A percentile compares a stretch with the other conserved stretches of the same genome.
These are phyloP conservation scores for Abrus precatorius DNA, from an alignment of 306 rosid species.

Conservation along the genomic window DNA sequence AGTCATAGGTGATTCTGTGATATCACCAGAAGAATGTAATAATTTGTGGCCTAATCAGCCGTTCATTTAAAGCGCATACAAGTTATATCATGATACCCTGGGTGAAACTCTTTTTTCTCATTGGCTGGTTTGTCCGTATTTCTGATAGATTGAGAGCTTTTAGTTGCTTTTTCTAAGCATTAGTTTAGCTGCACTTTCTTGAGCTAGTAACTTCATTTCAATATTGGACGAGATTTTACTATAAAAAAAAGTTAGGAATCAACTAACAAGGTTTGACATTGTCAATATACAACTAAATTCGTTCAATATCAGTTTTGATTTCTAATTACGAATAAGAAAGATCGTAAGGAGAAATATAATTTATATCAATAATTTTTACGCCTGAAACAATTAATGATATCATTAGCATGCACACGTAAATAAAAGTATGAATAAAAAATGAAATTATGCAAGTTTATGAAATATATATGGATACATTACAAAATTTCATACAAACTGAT, in stretches of 20 bases:
- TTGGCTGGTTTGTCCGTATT: neutral
- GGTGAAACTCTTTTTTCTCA: neutral
- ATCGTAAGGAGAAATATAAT: too few relatives aligned
- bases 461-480: too few relatives aligned
- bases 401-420: too few relatives aligned
- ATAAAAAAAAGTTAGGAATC: neutral
- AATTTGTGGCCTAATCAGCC: constrained; percentile 29
- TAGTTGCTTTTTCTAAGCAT: neutral
- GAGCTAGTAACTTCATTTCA: constrained; percentile 8
- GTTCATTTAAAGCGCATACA: constrained; percentile 17
- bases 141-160: constrained; percentile 14
- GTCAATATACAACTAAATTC: too few relatives aligned
- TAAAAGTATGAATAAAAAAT: too few relatives aligned
- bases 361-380: too few relatives aligned
- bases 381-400: too few relatives aligned
- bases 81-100: neutral
- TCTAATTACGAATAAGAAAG: too few relatives aligned
- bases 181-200: constrained; percentile 25
- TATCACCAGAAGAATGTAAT: constrained; percentile 11
- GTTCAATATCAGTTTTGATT: too few relatives aligned
- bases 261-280: neutral
- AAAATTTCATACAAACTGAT: too few relatives aligned
- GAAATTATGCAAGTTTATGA: too few relatives aligned
- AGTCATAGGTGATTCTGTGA: constrained; percentile 31
- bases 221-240: constrained; percentile 20